Evolutionary conservation across 805 yeast species (phyloP), one percentile per base, ranked within the genome.

Genomic region (Lipomyces sp.): DNA sequence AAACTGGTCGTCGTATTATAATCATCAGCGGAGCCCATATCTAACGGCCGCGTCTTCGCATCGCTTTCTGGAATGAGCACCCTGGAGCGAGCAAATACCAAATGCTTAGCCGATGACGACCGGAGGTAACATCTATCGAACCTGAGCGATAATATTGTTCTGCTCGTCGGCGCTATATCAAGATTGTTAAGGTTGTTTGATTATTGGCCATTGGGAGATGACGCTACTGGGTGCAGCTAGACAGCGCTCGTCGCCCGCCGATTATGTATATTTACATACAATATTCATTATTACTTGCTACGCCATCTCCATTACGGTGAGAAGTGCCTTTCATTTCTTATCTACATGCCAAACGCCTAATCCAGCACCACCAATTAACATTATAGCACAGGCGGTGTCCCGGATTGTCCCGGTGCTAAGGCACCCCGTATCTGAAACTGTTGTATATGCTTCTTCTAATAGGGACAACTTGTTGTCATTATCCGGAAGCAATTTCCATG

Each of bases 361-460:
- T 1, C 97, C 97, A 1, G 93, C 89, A 13, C 97, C 97, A 10
- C 94, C 97, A 45, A 90, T 78, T 1, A 88, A 75, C 0, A 82
- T 79, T 35, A 82, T 62, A 1, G 75, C 72, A 2, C 68, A 63
- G 0, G 72, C 72, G 0, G 77, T 79, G 48, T 42, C 48, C 48
- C 8, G 24, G 10, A 75, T 74, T 3, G 71, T 68, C 0, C 75
- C 69, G 1, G 82, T 70, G 60, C 82, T 90, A 35, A 87, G 77
- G 57, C 92, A 87, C 0, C 97, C 98, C 0, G 97, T 91, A 73
- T 94, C 99, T 0, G 98, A 96, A 45, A 92, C 86, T 0, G 97
- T 88, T 1, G 97, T 90, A 76, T 89, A 90, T 56, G 76, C 76
- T 0, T 83, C 79, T 7, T 82, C 81, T 0, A 76, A 5, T 32